Conservation (phyloP, 345 rosid genomes). For the Arabis alpina region DNA sequence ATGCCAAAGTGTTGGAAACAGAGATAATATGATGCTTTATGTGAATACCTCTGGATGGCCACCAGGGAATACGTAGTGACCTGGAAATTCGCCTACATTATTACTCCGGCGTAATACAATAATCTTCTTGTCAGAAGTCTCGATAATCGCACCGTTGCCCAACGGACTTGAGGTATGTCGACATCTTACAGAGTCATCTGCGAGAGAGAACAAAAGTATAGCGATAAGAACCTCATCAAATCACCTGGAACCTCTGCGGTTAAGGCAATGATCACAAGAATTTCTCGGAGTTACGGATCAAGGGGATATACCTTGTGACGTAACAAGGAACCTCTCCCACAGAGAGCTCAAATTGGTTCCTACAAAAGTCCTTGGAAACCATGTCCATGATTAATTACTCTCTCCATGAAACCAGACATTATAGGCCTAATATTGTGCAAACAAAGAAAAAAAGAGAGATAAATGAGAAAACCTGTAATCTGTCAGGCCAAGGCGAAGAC, state of each 20-base stretch:
- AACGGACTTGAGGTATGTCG: slow-evolving; percentile 82
- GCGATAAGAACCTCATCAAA: slow-evolving; percentile 22
- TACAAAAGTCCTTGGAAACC: slow-evolving; percentile 69
- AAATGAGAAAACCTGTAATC: slow-evolving; percentile 69
- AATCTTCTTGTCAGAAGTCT: slow-evolving; percentile 74
- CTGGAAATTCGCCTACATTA: slow-evolving; percentile 93
- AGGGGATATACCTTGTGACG: slow-evolving; percentile 65
- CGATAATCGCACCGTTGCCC: slow-evolving; percentile 81
- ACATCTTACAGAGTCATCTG: slow-evolving; percentile 69
- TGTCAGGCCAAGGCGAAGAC: slow-evolving; percentile 84
- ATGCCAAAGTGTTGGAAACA: not conserved
- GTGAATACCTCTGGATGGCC: slow-evolving; percentile 87
- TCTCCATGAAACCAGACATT: slow-evolving; percentile 15
- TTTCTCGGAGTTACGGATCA: not conserved
- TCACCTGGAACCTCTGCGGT: not conserved
- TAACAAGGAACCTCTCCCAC: slow-evolving; percentile 79
- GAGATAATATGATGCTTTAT: not conserved
- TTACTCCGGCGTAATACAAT: slow-evolving; percentile 75
- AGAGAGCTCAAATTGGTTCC: slow-evolving; percentile 85
- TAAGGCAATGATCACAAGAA: not conserved
- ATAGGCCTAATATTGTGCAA: not conserved
- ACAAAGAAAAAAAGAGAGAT: slow-evolving; percentile 6
- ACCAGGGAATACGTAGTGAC: slow-evolving; percentile 88
- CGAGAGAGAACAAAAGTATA: slow-evolving; percentile 25
- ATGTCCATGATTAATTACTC: slow-evolving; percentile 28